phyloP scores from a whole-genome alignment of 192 early-diverging fungal species.

The Glomus cerebriforme region DNA sequence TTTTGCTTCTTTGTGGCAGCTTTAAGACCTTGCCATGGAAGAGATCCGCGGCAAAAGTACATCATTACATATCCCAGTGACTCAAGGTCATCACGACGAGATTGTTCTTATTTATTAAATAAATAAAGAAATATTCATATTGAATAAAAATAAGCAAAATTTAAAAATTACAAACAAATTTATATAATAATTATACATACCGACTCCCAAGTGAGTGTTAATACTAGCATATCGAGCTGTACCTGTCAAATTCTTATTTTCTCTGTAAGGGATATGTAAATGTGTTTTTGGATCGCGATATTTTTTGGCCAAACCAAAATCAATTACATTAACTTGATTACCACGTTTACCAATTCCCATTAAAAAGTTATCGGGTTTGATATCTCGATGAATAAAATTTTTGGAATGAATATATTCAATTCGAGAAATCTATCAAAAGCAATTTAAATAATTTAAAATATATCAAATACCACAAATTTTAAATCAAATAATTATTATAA shows the following conservation, averaged over 20 bases:
- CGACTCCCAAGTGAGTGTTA: slow-evolving; percentile 81
- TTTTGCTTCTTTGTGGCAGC: slow-evolving; percentile 91
- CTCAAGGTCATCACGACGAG: slow-evolving; percentile 88
- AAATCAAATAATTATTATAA: background rate
- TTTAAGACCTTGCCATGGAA: slow-evolving; percentile 93
- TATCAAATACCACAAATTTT: background rate
- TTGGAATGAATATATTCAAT: slow-evolving; percentile 83
- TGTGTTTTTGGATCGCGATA: slow-evolving; percentile 83
- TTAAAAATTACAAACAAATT: background rate
- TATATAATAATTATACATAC: slow-evolving; percentile 44
- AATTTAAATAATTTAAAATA: background rate
- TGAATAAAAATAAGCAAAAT: background rate
- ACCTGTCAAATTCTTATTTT: slow-evolving; percentile 92
- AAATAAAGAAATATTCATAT: background rate
- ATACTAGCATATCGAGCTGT: slow-evolving; percentile 92
- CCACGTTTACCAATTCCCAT: slow-evolving; percentile 85
- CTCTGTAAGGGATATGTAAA: slow-evolving; percentile 88
- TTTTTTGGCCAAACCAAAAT: slow-evolving; percentile 90
- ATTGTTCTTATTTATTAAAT: slow-evolving; percentile 89
- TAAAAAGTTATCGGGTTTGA: slow-evolving; percentile 91
- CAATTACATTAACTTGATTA: slow-evolving; percentile 86
- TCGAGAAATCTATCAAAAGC: slow-evolving; percentile 54
- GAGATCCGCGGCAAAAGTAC: slow-evolving; percentile 87
- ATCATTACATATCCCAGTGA: slow-evolving; percentile 88
- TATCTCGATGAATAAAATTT: slow-evolving; percentile 90